Evolutionary conservation across 192 early-diverging fungal genomes (phyloP), one percentile per base, ranked within the genome.

Genomic region (Backusella westeae): DNA sequence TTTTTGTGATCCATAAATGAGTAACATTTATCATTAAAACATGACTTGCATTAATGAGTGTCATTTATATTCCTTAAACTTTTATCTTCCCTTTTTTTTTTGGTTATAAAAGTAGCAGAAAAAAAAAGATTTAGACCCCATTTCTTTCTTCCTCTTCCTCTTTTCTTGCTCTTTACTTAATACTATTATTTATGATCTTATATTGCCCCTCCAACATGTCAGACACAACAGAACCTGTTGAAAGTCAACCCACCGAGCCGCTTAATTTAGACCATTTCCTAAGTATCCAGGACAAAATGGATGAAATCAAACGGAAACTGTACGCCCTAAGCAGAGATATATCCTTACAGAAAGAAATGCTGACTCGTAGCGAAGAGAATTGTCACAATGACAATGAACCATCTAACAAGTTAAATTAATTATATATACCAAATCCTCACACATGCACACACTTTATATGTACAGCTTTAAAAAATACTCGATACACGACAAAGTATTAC

Each of bases 161-260:
- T 49, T n/a, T 49, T 49, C 46, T 49, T n/a, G 19, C 46, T 6
- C 6, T 49, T 6, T 26, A 23, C 56, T 63, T 63, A 29, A 12
- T 29, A 29, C 4, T 29, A 63, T 29, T 63, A 29, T 63, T 63
- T 29, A 63, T 63, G 56, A 63, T 63, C 23, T 14, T 63, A 10
- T 63, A 63, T 63, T 63, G 56, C 8, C 2, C 56, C 2, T 63
- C 56, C 56, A 63, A 63, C 21, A 63, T 63, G 56, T 63, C 56
- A 63, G 56, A 63, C 56, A 63, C 56, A 29, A 63, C 56, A 63
- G 56, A 63, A 63, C 56, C 56, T 63, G 23, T 63, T 63, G 56
- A 63, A 63, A 63, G 56, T 63, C 56, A 23, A 63, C 23, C 56
- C 7, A 29, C 21, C 12, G 56, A 63, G 8, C 56, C 56, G 12